Conservation (phyloP, 2,329 filamentous ascomycete species). For the Cladophialophora psammophila region DNA sequence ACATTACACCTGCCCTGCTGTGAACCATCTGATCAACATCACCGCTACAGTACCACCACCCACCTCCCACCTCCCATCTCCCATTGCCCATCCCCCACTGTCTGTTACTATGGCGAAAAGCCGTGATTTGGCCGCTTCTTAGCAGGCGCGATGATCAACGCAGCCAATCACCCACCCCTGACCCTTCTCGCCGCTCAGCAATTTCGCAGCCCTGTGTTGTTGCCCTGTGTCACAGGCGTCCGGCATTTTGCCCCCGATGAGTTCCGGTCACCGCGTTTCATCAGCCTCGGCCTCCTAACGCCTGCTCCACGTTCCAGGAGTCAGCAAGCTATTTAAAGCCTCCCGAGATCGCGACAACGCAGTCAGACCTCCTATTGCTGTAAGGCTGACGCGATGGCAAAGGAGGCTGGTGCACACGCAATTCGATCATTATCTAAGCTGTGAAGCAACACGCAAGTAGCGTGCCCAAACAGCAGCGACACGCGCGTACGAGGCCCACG, state of each 20-base stretch:
- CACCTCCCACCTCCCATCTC: too few relatives aligned
- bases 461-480: background rate
- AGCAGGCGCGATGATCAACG: background rate
- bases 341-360: constrained; percentile 5
- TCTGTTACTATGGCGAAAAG: background rate
- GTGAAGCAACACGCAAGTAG: background rate
- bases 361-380: constrained; percentile 6
- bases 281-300: background rate
- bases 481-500: background rate
- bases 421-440: constrained; percentile 2
- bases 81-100: too few relatives aligned
- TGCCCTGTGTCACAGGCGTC: background rate
- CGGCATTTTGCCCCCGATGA: constrained; percentile 7
- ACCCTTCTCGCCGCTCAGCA: background rate
- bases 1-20: background rate
- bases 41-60: background rate
- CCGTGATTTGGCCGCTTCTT: background rate
- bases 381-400: constrained; percentile 12
- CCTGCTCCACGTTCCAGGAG: background rate
- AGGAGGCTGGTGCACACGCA: constrained; percentile 7
- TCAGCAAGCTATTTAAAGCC: constrained; percentile 24
- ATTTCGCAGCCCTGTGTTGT: constrained; percentile 9
- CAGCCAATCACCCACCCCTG: constrained; percentile 15
- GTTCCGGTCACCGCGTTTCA: constrained; percentile 4
- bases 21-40: background rate